Percentiles rank a stretch among this genome's conserved stretches.
These are phyloP conservation scores for Dillenia turbinata DNA, from an alignment of 164 flowering plant genomes.

Conservation along the genomic window DNA sequence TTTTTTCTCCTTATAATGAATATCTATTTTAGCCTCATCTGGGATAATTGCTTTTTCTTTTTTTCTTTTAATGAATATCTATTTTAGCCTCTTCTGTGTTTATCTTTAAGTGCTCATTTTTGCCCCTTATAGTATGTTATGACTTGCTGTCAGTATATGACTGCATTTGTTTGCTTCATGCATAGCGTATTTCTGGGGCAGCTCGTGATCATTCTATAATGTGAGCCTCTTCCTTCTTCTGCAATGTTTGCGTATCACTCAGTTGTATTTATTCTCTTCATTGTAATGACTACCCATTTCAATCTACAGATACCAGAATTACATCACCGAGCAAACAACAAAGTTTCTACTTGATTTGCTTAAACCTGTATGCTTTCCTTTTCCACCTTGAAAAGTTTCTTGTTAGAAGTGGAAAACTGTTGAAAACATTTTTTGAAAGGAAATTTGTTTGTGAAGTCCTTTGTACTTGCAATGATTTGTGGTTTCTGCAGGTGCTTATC, in stretches of 20 bases:
- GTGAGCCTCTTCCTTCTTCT: constrained; percentile 39
- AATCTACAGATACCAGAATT: constrained; percentile 78
- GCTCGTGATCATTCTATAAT: constrained; percentile 37
- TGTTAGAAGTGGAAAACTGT: too few relatives aligned
- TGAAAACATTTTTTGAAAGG: too few relatives aligned
- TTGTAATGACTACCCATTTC: constrained; percentile 1
- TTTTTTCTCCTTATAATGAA: not conserved
- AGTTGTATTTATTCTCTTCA: not conserved
- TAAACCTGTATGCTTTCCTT: constrained; percentile 56
- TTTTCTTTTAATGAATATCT: not conserved
- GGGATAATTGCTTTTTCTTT: not conserved
- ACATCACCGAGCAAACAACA: constrained; percentile 65
- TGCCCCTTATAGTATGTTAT: not conserved
- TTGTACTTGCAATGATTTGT: constrained; percentile 5
- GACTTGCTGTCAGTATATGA: not conserved
- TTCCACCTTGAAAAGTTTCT: constrained; percentile 1
- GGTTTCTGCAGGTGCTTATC: constrained; percentile 51
- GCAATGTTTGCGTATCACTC: not conserved
- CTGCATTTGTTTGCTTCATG: constrained; percentile 9
- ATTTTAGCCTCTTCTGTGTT: not conserved
- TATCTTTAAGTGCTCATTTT: not conserved
- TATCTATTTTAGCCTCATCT: not conserved
- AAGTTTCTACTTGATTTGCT: constrained; percentile 47
- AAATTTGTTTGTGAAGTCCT: not conserved
- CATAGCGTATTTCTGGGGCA: constrained; percentile 53